These are phyloP conservation scores for Anisodus tanguticus DNA, from an alignment of 257 asterid species.

Conservation along the genomic window DNA sequence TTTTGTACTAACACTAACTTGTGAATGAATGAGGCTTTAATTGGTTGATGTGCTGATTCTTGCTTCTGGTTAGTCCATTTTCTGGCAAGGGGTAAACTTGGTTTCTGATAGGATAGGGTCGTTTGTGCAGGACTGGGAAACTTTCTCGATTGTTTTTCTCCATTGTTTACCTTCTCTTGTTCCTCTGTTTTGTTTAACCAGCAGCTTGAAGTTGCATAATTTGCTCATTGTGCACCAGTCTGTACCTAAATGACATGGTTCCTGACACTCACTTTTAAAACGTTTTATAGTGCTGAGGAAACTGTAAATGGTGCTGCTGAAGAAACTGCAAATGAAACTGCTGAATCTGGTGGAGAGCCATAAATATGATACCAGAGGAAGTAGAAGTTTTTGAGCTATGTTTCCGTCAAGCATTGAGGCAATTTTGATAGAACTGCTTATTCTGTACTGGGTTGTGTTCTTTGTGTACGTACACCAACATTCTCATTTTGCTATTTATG, in stretches of 20 bases:
- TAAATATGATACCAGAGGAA: constrained; percentile 23
- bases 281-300: constrained; percentile 38
- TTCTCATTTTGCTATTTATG: constrained; percentile 26
- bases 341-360: constrained; percentile 18
- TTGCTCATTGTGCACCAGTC: background rate
- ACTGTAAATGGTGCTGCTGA: constrained; percentile 38
- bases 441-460: constrained; percentile 15
- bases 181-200: background rate
- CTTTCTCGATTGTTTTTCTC: background rate
- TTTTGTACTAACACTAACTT: background rate
- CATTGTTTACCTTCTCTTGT: background rate
- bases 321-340: constrained; percentile 34
- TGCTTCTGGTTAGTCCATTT: constrained; percentile 14
- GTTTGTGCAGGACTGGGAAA: background rate
- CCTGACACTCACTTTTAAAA: background rate
- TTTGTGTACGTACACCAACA: constrained; percentile 28
- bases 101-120: background rate
- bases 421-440: constrained; percentile 46
- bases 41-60: background rate
- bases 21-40: background rate
- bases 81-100: background rate
- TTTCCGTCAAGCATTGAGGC: constrained; percentile 30
- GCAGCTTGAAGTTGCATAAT: background rate
- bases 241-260: background rate
- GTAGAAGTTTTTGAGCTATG: background rate